Conservation (phyloP, 1,284 basidiomycete species). For the Lignosus rhinocerotis region DNA sequence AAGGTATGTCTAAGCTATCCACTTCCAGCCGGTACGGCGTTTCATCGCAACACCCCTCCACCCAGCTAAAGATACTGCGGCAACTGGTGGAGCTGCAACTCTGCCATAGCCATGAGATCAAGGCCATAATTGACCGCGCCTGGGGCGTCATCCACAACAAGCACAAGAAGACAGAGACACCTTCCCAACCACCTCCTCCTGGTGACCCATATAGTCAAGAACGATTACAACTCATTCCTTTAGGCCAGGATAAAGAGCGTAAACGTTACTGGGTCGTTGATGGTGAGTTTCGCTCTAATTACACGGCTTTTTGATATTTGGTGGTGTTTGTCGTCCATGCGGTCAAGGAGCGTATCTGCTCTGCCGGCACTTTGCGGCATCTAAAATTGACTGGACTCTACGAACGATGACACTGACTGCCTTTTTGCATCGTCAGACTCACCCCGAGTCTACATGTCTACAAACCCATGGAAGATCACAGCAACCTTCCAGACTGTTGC, state of each 20-base stretch:
- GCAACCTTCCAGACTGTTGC: conserved; percentile 69
- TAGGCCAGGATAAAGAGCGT: conserved; percentile 71
- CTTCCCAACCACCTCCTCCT: conserved; percentile 51
- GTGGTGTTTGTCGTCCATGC: conserved; percentile 60
- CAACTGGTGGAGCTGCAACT: conserved; percentile 80
- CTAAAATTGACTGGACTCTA: conserved; percentile 16
- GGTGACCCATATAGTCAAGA: conserved; percentile 62
- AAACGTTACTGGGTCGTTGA: conserved; percentile 81
- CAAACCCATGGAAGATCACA: conserved; percentile 83
- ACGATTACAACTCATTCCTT: conserved; percentile 59
- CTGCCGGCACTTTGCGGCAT: conserved; percentile 21
- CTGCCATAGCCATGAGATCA: conserved; percentile 63
- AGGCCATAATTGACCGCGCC: conserved; percentile 72
- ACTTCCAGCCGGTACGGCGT: conserved; percentile 7
- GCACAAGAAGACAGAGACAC: conserved; percentile 72
- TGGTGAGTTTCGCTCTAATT: conserved; percentile 59
- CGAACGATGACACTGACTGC: conserved; percentile 25
- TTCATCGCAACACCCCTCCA: conserved; percentile 4
- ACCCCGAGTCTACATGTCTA: conserved; percentile 74
- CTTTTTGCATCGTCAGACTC: conserved; percentile 58
- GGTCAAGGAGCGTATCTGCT: conserved; percentile 28
- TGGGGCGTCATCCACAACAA: conserved; percentile 82
- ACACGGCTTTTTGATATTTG: conserved; percentile 54
- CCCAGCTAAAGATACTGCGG: conserved; percentile 74
- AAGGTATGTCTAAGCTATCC: conserved; percentile 55